These are phyloP conservation scores for Venturia asperata DNA, from an alignment of 2,329 filamentous ascomycete species.

Conservation along the genomic window DNA sequence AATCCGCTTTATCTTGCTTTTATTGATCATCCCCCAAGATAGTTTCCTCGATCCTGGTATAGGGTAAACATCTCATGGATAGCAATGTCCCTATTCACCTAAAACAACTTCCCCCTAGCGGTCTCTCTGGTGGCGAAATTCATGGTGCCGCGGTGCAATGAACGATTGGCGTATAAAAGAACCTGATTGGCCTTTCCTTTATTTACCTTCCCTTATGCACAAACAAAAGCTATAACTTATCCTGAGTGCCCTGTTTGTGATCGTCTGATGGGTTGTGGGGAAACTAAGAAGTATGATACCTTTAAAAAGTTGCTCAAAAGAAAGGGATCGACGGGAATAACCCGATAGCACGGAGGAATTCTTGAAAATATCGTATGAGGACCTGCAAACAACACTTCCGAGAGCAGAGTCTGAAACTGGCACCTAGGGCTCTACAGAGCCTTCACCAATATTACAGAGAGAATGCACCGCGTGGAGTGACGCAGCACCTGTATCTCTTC, in stretches of 20 bases:
- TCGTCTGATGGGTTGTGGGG: not conserved
- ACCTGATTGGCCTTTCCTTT: not conserved
- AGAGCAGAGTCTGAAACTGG: too few relatives aligned
- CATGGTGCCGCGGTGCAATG: not conserved
- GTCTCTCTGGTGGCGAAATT: not conserved
- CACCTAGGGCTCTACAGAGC: too few relatives aligned
- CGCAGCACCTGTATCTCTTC: too few relatives aligned
- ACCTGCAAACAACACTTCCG: not conserved
- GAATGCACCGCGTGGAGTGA: too few relatives aligned
- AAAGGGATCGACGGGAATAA: too few relatives aligned
- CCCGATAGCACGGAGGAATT: too few relatives aligned
- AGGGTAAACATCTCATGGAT: slow-evolving; percentile 15
- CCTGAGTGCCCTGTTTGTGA: not conserved
- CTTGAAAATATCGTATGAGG: not conserved
- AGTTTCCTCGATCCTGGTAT: slow-evolving; percentile 12
- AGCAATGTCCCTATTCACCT: slow-evolving; percentile 11
- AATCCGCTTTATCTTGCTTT: slow-evolving; percentile 10
- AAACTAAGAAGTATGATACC: not conserved
- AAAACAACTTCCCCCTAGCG: not conserved
- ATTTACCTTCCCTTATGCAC: slow-evolving; percentile 3
- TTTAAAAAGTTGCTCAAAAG: too few relatives aligned
- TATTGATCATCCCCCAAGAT: slow-evolving; percentile 13
- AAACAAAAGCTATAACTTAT: not conserved
- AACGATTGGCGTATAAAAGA: slow-evolving; percentile 2
- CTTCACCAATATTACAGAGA: too few relatives aligned